phyloP scores from a whole-genome alignment of 1,139 yeast species.

The Pichia sp. region DNA sequence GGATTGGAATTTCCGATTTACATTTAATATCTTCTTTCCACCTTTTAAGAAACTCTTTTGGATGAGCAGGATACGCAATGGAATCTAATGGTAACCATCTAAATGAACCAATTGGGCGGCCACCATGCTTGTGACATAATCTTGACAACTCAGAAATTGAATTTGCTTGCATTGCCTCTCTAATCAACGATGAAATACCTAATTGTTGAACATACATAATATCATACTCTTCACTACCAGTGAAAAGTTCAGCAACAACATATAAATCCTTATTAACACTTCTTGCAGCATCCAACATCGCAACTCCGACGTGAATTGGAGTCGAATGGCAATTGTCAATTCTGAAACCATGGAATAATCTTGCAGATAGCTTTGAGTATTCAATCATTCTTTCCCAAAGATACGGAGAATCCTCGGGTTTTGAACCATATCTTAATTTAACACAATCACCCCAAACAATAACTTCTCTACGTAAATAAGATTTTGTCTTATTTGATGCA shows the following conservation, averaged over 20 bases:
- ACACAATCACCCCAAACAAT: constrained; percentile 98
- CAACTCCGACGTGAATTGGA: constrained; percentile 90
- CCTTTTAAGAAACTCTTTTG: constrained; percentile 31
- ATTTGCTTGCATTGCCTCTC: constrained; percentile 98
- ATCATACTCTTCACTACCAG: constrained; percentile 90
- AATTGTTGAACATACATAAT: constrained; percentile 82
- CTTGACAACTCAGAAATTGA: constrained; percentile 80
- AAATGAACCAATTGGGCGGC: constrained; percentile 90
- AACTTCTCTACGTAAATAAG: constrained; percentile 85
- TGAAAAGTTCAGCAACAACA: constrained; percentile 89
- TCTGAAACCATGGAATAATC: constrained; percentile 77
- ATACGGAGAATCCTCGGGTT: constrained; percentile 76
- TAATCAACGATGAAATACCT: constrained; percentile 78
- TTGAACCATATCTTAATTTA: constrained; percentile 75
- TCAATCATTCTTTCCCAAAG: constrained; percentile 84
- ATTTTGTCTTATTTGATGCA: constrained; percentile 73
- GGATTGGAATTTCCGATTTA: constrained; percentile 56
- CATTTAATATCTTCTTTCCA: constrained; percentile 23
- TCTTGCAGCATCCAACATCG: constrained; percentile 82
- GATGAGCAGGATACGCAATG: constrained; percentile 55
- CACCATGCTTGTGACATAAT: constrained; percentile 87
- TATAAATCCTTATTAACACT: constrained; percentile 76
- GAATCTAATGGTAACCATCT: constrained; percentile 70
- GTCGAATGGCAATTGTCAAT: constrained; percentile 96
- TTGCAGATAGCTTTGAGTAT: constrained; percentile 71